Percentiles rank a stretch among this genome's conserved stretches.
Conservation (phyloP, 2,329 filamentous ascomycete genomes). For the Orbilia javanica region DNA sequence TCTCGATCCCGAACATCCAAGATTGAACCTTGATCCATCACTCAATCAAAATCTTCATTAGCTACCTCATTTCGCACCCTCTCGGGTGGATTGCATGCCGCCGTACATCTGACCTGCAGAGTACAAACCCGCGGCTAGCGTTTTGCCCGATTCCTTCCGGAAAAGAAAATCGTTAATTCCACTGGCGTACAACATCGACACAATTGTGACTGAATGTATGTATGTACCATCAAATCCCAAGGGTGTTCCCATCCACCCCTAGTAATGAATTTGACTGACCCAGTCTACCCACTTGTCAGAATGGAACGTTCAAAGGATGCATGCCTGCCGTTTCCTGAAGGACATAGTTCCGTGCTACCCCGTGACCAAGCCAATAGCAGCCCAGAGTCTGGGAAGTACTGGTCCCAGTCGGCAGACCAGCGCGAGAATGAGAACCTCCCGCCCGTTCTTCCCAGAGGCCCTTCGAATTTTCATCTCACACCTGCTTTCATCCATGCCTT, state of each 20-base stretch:
- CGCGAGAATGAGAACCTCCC: slow-evolving; percentile 9
- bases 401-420: slow-evolving; percentile 18
- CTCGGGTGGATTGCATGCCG: slow-evolving; percentile 13
- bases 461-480: slow-evolving; percentile 66
- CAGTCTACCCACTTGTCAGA: not conserved
- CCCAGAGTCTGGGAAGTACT: slow-evolving; percentile 42
- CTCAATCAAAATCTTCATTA: not conserved
- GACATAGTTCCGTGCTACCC: slow-evolving; percentile 9
- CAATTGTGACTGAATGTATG: slow-evolving; percentile 21
- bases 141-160: not conserved
- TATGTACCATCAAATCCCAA: not conserved
- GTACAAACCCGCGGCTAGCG: not conserved
- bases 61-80: not conserved
- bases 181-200: not conserved
- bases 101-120: not conserved
- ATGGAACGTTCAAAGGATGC: slow-evolving; percentile 48
- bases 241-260: not conserved
- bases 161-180: not conserved
- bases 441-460: slow-evolving; percentile 31
- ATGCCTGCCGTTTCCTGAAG: slow-evolving; percentile 34
- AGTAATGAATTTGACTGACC: not conserved
- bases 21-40: slow-evolving; percentile 8
- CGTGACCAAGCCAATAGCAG: slow-evolving; percentile 5
- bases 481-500: slow-evolving; percentile 79
- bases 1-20: not conserved